Conservation (phyloP, 169 alveolate species). For the Plasmodium gonderi region DNA sequence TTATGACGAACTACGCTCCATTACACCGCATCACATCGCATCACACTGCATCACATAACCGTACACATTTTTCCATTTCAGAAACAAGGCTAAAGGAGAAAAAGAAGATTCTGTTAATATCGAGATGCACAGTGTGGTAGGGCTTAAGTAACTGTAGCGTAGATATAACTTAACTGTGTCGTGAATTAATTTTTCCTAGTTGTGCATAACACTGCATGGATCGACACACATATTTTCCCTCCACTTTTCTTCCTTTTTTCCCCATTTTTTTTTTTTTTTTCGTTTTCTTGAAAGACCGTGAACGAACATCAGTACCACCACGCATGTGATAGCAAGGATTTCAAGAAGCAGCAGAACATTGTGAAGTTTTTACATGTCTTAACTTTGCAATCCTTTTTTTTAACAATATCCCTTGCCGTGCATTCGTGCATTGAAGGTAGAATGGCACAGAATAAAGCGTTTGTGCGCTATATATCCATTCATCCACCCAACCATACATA, state of each 20-base stretch:
- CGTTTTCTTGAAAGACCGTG: conserved; percentile 10
- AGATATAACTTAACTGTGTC: too few relatives aligned
- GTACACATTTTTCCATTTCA: too few relatives aligned
- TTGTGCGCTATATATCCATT: too few relatives aligned
- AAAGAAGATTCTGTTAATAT: not conserved
- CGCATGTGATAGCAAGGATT: conserved; percentile 18
- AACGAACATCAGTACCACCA: conserved; percentile 32
- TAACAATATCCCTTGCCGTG: conserved; percentile 58
- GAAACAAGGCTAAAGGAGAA: not conserved
- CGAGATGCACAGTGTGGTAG: conserved; percentile 41
- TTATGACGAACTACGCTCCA: too few relatives aligned
- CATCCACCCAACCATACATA: not conserved
- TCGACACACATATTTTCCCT: not conserved
- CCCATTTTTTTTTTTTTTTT: not conserved
- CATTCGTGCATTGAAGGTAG: conserved; percentile 73
- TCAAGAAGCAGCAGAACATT: not conserved
- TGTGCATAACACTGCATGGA: too few relatives aligned
- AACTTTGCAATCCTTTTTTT: conserved; percentile 48
- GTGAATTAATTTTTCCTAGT: too few relatives aligned
- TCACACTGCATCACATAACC: too few relatives aligned
- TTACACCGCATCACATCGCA: too few relatives aligned
- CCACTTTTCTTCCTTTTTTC: not conserved
- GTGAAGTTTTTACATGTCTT: conserved; percentile 24
- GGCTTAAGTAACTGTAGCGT: too few relatives aligned
- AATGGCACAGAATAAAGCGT: not conserved